phyloP scores from a whole-genome alignment of 2,329 filamentous ascomycete genomes.

The Fusarium pilosicola region DNA sequence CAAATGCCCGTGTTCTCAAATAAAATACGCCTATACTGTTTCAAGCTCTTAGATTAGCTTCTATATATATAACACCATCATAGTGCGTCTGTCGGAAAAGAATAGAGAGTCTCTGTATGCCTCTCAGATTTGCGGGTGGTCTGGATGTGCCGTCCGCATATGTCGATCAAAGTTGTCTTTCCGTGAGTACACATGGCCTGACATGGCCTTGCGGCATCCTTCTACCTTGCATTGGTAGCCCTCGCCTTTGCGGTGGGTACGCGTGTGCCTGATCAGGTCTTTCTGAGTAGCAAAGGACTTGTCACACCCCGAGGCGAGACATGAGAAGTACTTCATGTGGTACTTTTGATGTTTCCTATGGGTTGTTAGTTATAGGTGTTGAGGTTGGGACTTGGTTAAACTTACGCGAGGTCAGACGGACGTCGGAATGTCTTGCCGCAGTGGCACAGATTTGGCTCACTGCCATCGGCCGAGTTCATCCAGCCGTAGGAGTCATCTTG shows the following conservation, averaged over 20 bases:
- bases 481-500: constrained; percentile 35
- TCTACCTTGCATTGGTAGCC: constrained; percentile 42
- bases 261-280: constrained; percentile 40
- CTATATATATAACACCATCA: not conserved
- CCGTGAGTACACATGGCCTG: constrained; percentile 43
- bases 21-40: constrained; percentile 16
- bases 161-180: constrained; percentile 45
- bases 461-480: constrained; percentile 11
- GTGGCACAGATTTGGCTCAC: constrained; percentile 35
- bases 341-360: constrained; percentile 44
- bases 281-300: constrained; percentile 44
- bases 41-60: constrained; percentile 13
- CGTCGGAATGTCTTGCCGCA: constrained; percentile 43
- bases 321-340: constrained; percentile 44
- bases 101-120: constrained; percentile 32
- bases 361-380: constrained; percentile 4
- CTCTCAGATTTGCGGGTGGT: constrained; percentile 40
- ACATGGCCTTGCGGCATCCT: constrained; percentile 42
- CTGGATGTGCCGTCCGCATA: constrained; percentile 43
- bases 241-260: constrained; percentile 42
- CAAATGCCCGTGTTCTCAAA: constrained; percentile 13
- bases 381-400: not conserved
- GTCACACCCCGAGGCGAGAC: constrained; percentile 40
- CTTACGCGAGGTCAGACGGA: constrained; percentile 44
- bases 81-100: constrained; percentile 28